Evolutionary conservation across 1,284 basidiomycete species (phyloP).

Genomic region (Boletellus deceptivus): DNA sequence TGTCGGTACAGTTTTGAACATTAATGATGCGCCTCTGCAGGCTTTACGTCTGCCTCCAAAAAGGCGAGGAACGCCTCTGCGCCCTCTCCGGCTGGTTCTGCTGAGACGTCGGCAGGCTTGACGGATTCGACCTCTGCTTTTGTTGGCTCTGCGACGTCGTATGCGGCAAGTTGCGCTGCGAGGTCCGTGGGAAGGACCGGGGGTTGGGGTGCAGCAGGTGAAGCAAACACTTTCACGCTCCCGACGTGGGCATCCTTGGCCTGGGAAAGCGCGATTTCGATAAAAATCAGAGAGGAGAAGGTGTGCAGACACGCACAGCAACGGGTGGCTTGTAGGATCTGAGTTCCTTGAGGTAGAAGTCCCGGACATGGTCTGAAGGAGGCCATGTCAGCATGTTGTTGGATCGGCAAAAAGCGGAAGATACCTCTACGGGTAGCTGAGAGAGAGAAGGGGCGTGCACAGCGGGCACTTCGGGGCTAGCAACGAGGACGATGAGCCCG

Average conservation of each 20-base stretch:
- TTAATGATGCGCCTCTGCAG: conserved; percentile 53
- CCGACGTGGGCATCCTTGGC: conserved; percentile 83
- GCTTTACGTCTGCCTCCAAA: conserved; percentile 59
- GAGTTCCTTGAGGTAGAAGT: conserved; percentile 87
- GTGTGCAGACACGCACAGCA: conserved; percentile 40
- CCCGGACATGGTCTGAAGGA: conserved; percentile 84
- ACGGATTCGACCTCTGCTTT: conserved; percentile 39
- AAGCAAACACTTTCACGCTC: conserved; percentile 69
- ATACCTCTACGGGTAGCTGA: conserved; percentile 28
- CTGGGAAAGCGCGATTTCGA: conserved; percentile 38
- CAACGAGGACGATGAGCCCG: conserved; percentile 11
- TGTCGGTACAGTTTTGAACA: conserved; percentile 14
- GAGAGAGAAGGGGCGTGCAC: conserved; percentile 28
- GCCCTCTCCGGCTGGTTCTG: conserved; percentile 41
- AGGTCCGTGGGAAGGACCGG: conserved; percentile 77
- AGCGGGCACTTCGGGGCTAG: conserved; percentile 24
- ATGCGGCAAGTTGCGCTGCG: conserved; percentile 78
- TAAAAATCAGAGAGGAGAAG: neutral
- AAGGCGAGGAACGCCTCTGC: conserved; percentile 61
- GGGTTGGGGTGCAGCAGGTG: conserved; percentile 65
- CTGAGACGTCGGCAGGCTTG: conserved; percentile 28
- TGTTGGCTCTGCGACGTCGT: conserved; percentile 74
- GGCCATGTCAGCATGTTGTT: conserved; percentile 1
- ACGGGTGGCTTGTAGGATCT: conserved; percentile 81
- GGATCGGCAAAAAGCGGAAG: conserved; percentile 31